These are phyloP conservation scores for Epithele typhae DNA, from an alignment of 768 basidiomycete genomes.

Conservation along the genomic window DNA sequence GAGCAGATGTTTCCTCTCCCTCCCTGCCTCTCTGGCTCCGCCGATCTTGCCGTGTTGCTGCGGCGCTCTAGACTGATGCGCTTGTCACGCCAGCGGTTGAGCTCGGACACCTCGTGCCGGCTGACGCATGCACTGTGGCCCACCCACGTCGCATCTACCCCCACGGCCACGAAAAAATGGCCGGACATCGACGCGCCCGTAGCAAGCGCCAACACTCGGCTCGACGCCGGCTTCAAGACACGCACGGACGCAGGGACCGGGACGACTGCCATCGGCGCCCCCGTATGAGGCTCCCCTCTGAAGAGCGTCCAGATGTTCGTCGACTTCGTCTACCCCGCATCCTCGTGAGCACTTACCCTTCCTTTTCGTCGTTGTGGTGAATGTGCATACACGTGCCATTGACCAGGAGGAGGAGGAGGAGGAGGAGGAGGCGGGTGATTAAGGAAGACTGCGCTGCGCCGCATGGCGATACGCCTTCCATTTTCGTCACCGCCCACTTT, in stretches of 20 bases:
- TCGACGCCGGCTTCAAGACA: constrained; percentile 29
- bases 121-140: constrained; percentile 20
- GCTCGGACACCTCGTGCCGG: constrained; percentile 18
- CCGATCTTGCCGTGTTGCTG: background rate
- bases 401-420: too few species aligned
- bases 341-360: constrained; percentile 21
- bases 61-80: constrained; percentile 16
- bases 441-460: too few species aligned
- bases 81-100: constrained; percentile 24
- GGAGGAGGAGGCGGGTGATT: too few species aligned
- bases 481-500: too few species aligned
- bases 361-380: too few species aligned
- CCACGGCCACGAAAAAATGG: constrained; percentile 30
- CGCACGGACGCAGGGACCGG: constrained; percentile 29
- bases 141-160: constrained; percentile 20
- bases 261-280: constrained; percentile 26
- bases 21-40: background rate
- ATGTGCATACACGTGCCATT: too few species aligned
- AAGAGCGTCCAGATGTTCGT: constrained; percentile 26
- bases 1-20: background rate
- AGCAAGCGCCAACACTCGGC: constrained; percentile 28
- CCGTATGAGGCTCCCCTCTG: constrained; percentile 34
- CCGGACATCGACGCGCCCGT: constrained; percentile 27
- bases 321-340: constrained; percentile 27
- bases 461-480: too few species aligned